Evolutionary conservation across 2,329 filamentous ascomycete species (phyloP).

Genomic region (Pseudocercospora fuligena): DNA sequence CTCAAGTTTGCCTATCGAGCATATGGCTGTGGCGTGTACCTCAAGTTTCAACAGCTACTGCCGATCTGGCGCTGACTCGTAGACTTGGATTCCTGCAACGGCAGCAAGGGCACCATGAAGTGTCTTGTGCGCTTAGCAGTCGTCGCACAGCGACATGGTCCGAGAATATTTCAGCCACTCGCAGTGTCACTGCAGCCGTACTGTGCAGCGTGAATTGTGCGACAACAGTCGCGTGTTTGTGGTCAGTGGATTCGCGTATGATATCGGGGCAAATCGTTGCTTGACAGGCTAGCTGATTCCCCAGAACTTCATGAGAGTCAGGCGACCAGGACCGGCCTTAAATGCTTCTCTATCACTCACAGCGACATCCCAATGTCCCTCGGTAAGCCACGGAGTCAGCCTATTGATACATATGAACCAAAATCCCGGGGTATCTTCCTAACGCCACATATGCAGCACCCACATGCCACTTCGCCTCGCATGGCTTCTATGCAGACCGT

Average conservation of each 20-base stretch:
- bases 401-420: conserved; percentile 6
- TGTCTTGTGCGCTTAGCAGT: neutral
- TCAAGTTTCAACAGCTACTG: no score
- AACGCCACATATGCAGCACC: conserved; percentile 13
- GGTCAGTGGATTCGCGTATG: neutral
- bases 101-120: no score
- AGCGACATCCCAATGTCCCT: neutral
- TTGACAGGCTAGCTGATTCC: neutral
- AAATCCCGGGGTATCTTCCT: conserved; percentile 8
- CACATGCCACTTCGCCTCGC: conserved; percentile 4
- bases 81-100: neutral
- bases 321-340: neutral
- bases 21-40: no score
- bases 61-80: neutral
- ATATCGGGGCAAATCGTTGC: neutral
- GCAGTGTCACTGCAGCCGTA: neutral
- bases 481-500: neutral
- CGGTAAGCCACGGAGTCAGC: neutral
- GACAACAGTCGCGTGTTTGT: neutral
- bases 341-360: neutral
- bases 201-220: neutral
- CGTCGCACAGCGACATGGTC: neutral
- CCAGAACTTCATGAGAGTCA: neutral
- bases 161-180: neutral
- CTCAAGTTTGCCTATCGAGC: neutral